Evolutionary conservation across 352 stramenopile genomes (phyloP), one percentile per base, ranked within the genome.

Genomic region (Globisporangium mamillatum): DNA sequence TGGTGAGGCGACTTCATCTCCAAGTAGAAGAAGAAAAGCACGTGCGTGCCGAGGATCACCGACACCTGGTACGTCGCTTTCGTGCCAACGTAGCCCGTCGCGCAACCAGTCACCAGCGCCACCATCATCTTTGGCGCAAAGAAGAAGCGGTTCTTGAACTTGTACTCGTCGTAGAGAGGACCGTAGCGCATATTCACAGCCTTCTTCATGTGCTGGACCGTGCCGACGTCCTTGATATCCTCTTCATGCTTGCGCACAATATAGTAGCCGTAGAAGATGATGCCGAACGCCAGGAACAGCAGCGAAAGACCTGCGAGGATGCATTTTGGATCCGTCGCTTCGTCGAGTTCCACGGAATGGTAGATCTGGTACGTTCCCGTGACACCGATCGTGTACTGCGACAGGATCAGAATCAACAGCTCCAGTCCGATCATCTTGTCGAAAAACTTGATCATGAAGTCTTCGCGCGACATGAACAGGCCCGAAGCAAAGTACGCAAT

Each of bases 111-210:
- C 46, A 83, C 64, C 32, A 92, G 73, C 29, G 84, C 84, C 16
- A 92, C 59, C 74, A 89, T 81, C 82, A 92, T 88, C 73, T 93
- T 93, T 56, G 82, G 74, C 20, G 82, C 80, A 52, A 95, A 95
- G 75, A 94, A 95, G 76, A 82, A 94, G 41, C 86, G 88, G 72
- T 91, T 89, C 74, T 92, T 88, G 76, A 81, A 95, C 75, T 91
- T 93, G 80, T 94, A 94, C 75, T 95, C 86, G 63, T 95, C 88
- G 70, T 95, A 95, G 59, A 95, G 74, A 57, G 85, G 79, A 3
- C 86, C 88, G 66, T 93, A 94, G 14, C 88, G 86, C 73, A 86
- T 84, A 77, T 89, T 91, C 2, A 94, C 83, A 20, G 80, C 75
- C 72, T 95, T 95, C 71, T 95, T 90, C 64, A 92, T 65, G 69